phyloP scores from a whole-genome alignment of 495 filamentous ascomycete species.

The Chaetomium cochliodes region DNA sequence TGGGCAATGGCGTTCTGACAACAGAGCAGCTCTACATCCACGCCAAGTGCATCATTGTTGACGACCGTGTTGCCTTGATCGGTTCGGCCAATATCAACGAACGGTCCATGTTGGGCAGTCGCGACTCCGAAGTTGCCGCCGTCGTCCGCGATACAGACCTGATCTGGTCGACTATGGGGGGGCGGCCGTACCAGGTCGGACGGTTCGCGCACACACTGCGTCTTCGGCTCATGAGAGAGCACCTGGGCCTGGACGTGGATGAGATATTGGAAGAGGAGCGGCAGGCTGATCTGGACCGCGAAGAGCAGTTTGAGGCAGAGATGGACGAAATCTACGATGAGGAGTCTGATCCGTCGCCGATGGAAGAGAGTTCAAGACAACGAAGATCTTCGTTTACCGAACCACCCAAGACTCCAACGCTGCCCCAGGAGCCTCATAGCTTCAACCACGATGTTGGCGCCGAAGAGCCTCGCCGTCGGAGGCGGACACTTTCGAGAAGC shows the following conservation, averaged over 20 bases:
- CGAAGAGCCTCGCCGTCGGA: constrained; percentile 60
- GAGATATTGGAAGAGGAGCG: constrained; percentile 81
- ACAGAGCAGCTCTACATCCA: constrained; percentile 99
- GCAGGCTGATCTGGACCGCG: constrained; percentile 51
- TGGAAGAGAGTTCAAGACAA: constrained; percentile 33
- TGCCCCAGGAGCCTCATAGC: constrained; percentile 49
- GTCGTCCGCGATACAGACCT: constrained; percentile 92
- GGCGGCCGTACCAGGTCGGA: constrained; percentile 82
- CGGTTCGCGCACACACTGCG: constrained; percentile 90
- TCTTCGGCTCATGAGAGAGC: constrained; percentile 93
- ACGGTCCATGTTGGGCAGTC: constrained; percentile 85
- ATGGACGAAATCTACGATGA: constrained; percentile 55
- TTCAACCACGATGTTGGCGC: constrained; percentile 85
- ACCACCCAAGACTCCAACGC: constrained; percentile 21
- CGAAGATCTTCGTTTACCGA: constrained; percentile 14
- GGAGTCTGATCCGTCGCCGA: constrained; percentile 35
- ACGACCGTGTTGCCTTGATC: constrained; percentile 91
- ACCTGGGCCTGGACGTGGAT: constrained; percentile 93
- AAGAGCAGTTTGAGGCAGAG: constrained; percentile 51
- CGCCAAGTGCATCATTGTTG: constrained; percentile 95
- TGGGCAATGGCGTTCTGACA: constrained; percentile 77
- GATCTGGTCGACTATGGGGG: constrained; percentile 89
- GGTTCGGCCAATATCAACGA: constrained; percentile 99
- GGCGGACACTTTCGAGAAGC: constrained; percentile 44
- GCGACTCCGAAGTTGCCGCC: constrained; percentile 90